Evolutionary conservation across 192 early-diverging fungal species (phyloP), one percentile per base, ranked within the genome.

Genomic region (Podila epigama): DNA sequence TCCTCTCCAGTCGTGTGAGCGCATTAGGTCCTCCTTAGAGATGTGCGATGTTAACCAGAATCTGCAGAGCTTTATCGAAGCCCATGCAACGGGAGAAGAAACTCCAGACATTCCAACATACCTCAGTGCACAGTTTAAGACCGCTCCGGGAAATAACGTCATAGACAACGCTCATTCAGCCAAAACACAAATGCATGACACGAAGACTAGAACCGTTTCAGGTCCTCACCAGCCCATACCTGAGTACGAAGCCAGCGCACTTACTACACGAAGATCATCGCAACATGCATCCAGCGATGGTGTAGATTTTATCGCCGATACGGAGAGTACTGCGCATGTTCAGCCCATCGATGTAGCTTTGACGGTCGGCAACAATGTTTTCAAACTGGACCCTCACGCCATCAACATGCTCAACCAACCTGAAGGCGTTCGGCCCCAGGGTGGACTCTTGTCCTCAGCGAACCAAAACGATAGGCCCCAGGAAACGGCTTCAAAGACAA

Each of bases 21-120:
- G 87, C 20, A 88, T 94, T 39, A 82, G 91, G 55, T 80, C 86
- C 42, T 83, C 83, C 44, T 66, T 94, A 51, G 93, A 93, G 55
- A 60, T 84, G 15, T 87, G 90, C 41, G 82, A 87, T 53, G 84
- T 90, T 15, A 79, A 83, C 25, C 79, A 83, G 31, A 90, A 94
- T 64, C 89, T 94, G 52, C 42, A 81, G 20, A 75, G 60, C 7
- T 92, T 92, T 52, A 90, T 94, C 32, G 69, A 84, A 22, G 80
- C 82, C 16, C 81, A 82, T 59, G 88, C 89, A 27, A 92, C 92
- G 3, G 92, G 92, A 2, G 77, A 85, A 4, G 81, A 82, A 13
- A 82, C 80, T 22, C 84, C 83, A 35, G 83, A 82, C 63, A 80
- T 69, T 22, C 52, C 63, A 13, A 55, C 36, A 20, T 58, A 65